A percentile compares a stretch with the other conserved stretches of the same genome.
phyloP scores from a whole-genome alignment of 78 protist species.

The Dictyostelium firmibasis region DNA sequence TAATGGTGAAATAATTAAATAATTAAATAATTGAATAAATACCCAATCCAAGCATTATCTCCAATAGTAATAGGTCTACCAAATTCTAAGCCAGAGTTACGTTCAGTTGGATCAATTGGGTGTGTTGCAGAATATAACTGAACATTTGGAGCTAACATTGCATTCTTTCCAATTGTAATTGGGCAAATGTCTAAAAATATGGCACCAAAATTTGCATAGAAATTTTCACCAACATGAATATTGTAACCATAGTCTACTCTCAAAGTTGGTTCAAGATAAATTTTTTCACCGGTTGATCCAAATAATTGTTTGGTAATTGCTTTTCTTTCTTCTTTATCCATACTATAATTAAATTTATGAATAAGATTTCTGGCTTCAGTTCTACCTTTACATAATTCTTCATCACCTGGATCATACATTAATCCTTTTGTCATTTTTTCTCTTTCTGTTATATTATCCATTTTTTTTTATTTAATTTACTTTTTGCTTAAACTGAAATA shows the following conservation, averaged over 20 bases:
- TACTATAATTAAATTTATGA: background rate
- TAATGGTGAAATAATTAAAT: too few relatives aligned
- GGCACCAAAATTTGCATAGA: conserved; percentile 61
- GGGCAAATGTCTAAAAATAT: background rate
- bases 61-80: conserved; percentile 64
- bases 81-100: conserved; percentile 45
- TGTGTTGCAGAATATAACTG: conserved; percentile 81
- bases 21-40: too few relatives aligned
- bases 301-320: background rate
- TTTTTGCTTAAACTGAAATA: too few relatives aligned
- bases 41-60: conserved; percentile 61
- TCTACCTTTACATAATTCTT: conserved; percentile 36
- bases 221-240: conserved; percentile 43
- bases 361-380: background rate
- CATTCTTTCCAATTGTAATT: conserved; percentile 56
- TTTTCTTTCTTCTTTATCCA: background rate
- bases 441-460: conserved; percentile 27
- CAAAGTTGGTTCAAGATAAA: conserved; percentile 67
- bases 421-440: conserved; percentile 60
- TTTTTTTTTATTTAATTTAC: background rate
- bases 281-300: background rate
- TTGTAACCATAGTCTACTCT: conserved; percentile 82
- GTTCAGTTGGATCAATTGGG: conserved; percentile 39
- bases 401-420: conserved; percentile 7
- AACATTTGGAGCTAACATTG: conserved; percentile 77